Percentiles rank a stretch among this genome's conserved stretches.
phyloP scores from a whole-genome alignment of 2,329 filamentous ascomycete genomes.

The Penicillium polonicum region DNA sequence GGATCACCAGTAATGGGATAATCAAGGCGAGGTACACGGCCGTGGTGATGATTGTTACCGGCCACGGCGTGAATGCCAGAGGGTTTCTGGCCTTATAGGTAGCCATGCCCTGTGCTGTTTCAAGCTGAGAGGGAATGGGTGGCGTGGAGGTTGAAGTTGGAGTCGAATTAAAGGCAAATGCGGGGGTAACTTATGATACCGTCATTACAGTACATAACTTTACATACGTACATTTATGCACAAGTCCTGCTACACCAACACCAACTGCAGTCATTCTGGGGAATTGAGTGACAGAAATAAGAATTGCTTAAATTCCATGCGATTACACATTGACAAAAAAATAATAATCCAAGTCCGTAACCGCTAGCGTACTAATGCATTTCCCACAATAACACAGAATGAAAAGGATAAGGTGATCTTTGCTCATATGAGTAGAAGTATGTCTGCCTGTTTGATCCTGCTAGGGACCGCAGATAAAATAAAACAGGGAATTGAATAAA shows the following conservation, averaged over 20 bases:
- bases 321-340: conserved; percentile 12
- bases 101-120: conserved; percentile 32
- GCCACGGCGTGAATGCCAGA: conserved; percentile 73
- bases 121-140: conserved; percentile 5
- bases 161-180: conserved; percentile 17
- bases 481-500: conserved; percentile 12
- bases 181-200: conserved; percentile 20
- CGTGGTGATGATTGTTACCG: conserved; percentile 78
- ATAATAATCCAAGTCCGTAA: conserved; percentile 9
- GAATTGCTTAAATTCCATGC: conserved; percentile 16
- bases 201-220: conserved; percentile 12
- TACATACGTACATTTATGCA: not conserved
- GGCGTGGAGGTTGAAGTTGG: conserved; percentile 19
- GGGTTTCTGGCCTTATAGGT: conserved; percentile 41
- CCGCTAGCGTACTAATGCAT: conserved; percentile 32
- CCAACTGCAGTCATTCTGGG: not conserved
- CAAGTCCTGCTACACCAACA: not conserved
- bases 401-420: conserved; percentile 20
- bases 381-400: conserved; percentile 25
- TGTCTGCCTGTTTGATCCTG: conserved; percentile 19
- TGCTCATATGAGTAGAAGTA: conserved; percentile 28
- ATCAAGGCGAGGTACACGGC: conserved; percentile 75
- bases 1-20: conserved; percentile 68
- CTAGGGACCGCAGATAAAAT: conserved; percentile 11
- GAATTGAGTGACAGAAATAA: not conserved